phyloP scores from a whole-genome alignment of 2,329 filamentous ascomycete genomes.

The Colletotrichum incanum region DNA sequence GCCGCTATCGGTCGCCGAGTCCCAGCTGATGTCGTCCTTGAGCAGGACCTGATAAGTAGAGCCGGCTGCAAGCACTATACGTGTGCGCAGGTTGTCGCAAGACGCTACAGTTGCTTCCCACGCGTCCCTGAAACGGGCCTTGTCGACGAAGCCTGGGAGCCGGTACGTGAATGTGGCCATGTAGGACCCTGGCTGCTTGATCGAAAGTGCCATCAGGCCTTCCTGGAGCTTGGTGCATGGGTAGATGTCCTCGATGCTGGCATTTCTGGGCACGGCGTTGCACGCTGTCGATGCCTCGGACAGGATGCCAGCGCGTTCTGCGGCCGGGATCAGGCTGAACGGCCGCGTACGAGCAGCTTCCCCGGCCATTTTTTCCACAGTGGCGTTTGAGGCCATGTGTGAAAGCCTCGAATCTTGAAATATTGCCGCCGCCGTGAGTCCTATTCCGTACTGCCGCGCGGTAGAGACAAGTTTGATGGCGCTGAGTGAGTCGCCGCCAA shows the following conservation, averaged over 20 bases:
- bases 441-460: slow-evolving; percentile 43
- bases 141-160: background rate
- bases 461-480: slow-evolving; percentile 45
- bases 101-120: slow-evolving; percentile 45
- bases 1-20: background rate
- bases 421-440: slow-evolving; percentile 45
- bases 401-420: slow-evolving; percentile 45
- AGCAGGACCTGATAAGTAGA: slow-evolving; percentile 2
- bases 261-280: background rate
- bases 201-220: slow-evolving; percentile 45
- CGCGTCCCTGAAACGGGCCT: slow-evolving; percentile 48
- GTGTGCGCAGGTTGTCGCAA: slow-evolving; percentile 32
- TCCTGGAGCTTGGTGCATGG: slow-evolving; percentile 43
- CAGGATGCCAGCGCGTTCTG: background rate
- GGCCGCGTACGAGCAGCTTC: background rate
- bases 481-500: slow-evolving; percentile 66
- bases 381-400: slow-evolving; percentile 36
- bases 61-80: slow-evolving; percentile 25
- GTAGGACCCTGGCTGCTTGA: slow-evolving; percentile 44
- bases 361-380: background rate
- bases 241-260: slow-evolving; percentile 42
- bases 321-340: background rate
- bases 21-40: background rate
- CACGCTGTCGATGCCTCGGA: background rate
- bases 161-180: slow-evolving; percentile 22